Base-by-base conservation (phyloP, 2,329 filamentous ascomycete species). In the Diaporthe citri region DNA sequence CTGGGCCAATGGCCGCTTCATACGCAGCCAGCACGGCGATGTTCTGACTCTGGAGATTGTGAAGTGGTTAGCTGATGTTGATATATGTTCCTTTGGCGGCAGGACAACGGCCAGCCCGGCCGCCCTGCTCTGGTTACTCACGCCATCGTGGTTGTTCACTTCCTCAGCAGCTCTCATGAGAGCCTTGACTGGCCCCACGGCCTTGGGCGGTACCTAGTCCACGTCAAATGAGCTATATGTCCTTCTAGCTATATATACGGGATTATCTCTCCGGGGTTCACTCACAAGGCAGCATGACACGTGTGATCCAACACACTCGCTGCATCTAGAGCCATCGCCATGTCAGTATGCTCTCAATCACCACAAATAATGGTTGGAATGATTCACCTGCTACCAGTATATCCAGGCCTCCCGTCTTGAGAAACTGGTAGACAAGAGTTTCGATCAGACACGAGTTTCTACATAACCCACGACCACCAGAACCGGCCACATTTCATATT, bases 1-100 rank as follows among this genome's bases (percentile, higher is more conserved):
- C 75, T 51, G 75, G 75, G 15, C 59, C 72, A 3, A 74, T 72
- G 46, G 75, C 60, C 31, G 72, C 75, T 60, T 76, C 72, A 43
- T 72, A 74, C 8, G 60, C 72, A 48, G 72, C 72, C 5, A 74
- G 72, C 4, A 76, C 22, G 13, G 69, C 41, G 28, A 71, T 46
- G 13, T 66, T 72, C 22, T 74, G 41, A 39, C 25, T 41, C 72
- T 75, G 52, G 10, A 43, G 6, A 31, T 34, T 57, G 28, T 22
- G 5, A 10, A 25, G 13, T 5, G 39, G 22, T 34, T 15, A 59
- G 46, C 22, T 17, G 28, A 17, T 43, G 39, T 9, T 46, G 17
- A 25, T 0, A 12, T 48, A 36, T 20, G 7, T 46, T 34, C 55
- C 34, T 22, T 46, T 4, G 34, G 10, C 22, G 22, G 12, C 17